Evolutionary conservation across 2,329 filamentous ascomycete genomes (phyloP), one percentile per base, ranked within the genome.

Genomic region (Hypoxylon sp.): DNA sequence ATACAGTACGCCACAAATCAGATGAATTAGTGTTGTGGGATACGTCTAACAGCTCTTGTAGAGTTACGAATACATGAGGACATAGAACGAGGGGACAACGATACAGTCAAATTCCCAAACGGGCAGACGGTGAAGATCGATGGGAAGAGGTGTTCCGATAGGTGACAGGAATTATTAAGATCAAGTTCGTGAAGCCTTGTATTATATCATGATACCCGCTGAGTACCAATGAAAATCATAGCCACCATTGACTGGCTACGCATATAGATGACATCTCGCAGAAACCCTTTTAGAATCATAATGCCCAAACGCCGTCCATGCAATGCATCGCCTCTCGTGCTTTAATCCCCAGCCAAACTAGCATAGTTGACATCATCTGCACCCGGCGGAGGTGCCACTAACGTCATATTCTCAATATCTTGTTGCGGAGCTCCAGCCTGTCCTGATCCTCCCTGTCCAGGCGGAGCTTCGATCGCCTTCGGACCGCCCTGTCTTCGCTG

Each of bases 31-130:
- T 17, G 5, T 25, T 17, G 17, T 21, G 34, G 14, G 21, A 17
- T 6, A 9, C 46, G 7, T 25, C 49, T 57, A 57, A 65, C 46
- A 21, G 13, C 14, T 17, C 10, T 43, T 51, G 49, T 73, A 98
- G 94, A 91, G 77, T 82, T 98, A 63, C 87, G 91, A 56, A 98
- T 99, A 80, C 96, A 98, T 79, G 87, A 97, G 67, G 84, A 97
- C 71, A 99, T 91, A 30, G 95, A 99, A 80, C 86, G 93, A 71
- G 94, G 96, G 59, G 92, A 98, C 81, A 99, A 99, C 77, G 94
- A 98, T 74, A 93, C 91, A 34, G 89, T 98, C 75, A 97, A 94
- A 80, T 83, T 89, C 56, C 85, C 86, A 2, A 84, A 81, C 65
- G 80, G 73, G 45, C 67, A 78, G 65, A 80, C 65, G 21, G 72